Evolutionary conservation across 73 alveolate genomes (phyloP).

Genomic region (Uronychia setigera): DNA sequence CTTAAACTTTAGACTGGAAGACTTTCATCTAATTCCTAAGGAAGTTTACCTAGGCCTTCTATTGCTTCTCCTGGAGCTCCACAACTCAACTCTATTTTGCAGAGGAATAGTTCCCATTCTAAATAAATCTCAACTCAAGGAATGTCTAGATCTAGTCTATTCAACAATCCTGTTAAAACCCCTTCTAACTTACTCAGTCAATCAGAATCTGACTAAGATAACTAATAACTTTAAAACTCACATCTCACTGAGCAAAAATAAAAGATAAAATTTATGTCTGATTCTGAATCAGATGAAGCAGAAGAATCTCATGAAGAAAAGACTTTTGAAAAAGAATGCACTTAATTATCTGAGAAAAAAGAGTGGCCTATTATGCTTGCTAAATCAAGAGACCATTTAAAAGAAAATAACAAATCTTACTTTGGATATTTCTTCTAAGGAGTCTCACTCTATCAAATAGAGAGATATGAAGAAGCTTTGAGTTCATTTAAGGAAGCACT

Average conservation of each 20-base stretch:
- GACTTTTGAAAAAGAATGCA: background rate
- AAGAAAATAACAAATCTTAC: slow-evolving; percentile 1
- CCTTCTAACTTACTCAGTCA: too few relatives aligned
- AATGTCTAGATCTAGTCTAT: background rate
- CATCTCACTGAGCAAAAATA: background rate
- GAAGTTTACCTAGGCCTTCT: background rate
- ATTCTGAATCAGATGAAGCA: background rate
- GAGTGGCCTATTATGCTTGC: background rate
- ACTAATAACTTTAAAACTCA: background rate
- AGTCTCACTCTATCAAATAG: slow-evolving; percentile 30
- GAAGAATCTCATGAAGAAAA: background rate
- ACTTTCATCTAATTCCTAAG: too few relatives aligned
- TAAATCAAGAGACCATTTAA: background rate
- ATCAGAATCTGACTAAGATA: too few relatives aligned
- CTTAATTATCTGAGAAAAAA: background rate
- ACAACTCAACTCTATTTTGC: background rate
- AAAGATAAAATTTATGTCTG: background rate
- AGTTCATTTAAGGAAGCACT: slow-evolving; percentile 31
- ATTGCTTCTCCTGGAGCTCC: background rate
- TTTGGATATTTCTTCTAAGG: slow-evolving; percentile 56
- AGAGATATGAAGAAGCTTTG: slow-evolving; percentile 36
- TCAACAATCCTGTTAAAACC: too few relatives aligned
- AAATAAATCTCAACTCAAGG: background rate
- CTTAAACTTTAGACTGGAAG: too few relatives aligned
- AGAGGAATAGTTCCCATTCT: background rate